Base-by-base conservation (phyloP, 148 eudicot species). In the Fagopyrum homotropicum region DNA sequence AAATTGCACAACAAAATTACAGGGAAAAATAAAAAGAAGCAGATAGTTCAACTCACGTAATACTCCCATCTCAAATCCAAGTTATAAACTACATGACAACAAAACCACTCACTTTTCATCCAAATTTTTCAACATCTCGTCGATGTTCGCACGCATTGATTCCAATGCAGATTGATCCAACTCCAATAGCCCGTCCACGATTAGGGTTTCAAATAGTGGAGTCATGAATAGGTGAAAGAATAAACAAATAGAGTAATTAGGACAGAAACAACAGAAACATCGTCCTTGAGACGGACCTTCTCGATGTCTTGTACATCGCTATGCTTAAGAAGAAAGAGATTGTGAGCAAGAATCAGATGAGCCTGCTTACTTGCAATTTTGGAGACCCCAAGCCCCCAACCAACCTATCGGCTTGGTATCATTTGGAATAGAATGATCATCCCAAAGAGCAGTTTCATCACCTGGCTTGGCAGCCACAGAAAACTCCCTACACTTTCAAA, bases 261-360 rank as follows among this genome's bases (percentile, higher is more conserved):
- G 35, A 66, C 45, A 35, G 3, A 61, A 49, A 4, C 4, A 6
- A 1, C 14, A 40, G 44, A 35, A 61, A 89, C 96, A 61, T 95
- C 96, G 26, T 88, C 92, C 6, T 89, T 91, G 75, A 92, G 93
- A 48, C 82, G 83, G 69, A 95, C 90, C 75, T 95, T 95, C 68
- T 95, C 98, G 77, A 95, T 90, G 75, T 94, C 98, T 0, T 86
- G 84, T 12, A 94, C 92, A 68, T 92, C 98, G 73, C 91, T 77
- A 17, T 90, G 96, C 1, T 83, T 82, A 56, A 93, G 89, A 4
- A 90, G 90, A 75, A 90, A 93, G 68, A 90, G 85, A 52, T 89
- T 90, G 85, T 89, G 70, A 0, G 92, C 92, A 0, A 95, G 91
- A 4, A 88, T 79, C 0, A 95, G 87, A 52, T 95, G 97, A 9